These are phyloP conservation scores for Lupinus albus DNA, from an alignment of 306 rosid species.

Conservation along the genomic window DNA sequence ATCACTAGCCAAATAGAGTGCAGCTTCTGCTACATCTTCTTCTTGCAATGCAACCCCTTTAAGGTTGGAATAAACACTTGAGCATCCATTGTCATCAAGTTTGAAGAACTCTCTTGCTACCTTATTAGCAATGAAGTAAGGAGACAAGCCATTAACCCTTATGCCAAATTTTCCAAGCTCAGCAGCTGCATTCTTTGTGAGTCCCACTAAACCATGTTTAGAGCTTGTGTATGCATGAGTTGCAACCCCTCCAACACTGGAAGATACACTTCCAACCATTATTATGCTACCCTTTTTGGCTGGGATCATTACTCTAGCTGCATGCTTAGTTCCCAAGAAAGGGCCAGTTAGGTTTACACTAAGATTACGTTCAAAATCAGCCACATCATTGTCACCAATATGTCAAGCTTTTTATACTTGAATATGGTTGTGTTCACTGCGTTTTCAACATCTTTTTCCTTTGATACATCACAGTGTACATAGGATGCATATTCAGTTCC, in stretches of 20 bases:
- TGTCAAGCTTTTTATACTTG: conserved; percentile 53
- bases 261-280: conserved; percentile 31
- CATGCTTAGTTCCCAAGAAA: conserved; percentile 46
- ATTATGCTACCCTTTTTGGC: conserved; percentile 39
- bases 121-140: conserved; percentile 14
- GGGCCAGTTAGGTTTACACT: conserved; percentile 42
- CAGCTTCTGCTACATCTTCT: conserved; percentile 42
- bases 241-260: conserved; percentile 41
- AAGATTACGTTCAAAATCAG: conserved; percentile 31
- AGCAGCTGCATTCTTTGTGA: conserved; percentile 40
- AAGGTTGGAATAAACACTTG: conserved; percentile 34
- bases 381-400: conserved; percentile 44
- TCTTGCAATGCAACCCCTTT: conserved; percentile 36
- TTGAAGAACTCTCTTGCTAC: conserved; percentile 30
- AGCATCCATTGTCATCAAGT: conserved; percentile 31
- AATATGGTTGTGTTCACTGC: conserved; percentile 19
- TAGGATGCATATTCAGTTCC: conserved; percentile 14
- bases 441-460: conserved; percentile 42
- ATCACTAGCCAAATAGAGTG: conserved; percentile 44
- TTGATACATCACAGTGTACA: conserved; percentile 43
- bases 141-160: conserved; percentile 40
- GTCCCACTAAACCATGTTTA: conserved; percentile 41
- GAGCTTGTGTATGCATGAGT: conserved; percentile 48
- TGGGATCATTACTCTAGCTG: conserved; percentile 44
- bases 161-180: conserved; percentile 41